These are phyloP conservation scores for Clavispora asparagi DNA, from an alignment of 805 yeast species.

Conservation along the genomic window DNA sequence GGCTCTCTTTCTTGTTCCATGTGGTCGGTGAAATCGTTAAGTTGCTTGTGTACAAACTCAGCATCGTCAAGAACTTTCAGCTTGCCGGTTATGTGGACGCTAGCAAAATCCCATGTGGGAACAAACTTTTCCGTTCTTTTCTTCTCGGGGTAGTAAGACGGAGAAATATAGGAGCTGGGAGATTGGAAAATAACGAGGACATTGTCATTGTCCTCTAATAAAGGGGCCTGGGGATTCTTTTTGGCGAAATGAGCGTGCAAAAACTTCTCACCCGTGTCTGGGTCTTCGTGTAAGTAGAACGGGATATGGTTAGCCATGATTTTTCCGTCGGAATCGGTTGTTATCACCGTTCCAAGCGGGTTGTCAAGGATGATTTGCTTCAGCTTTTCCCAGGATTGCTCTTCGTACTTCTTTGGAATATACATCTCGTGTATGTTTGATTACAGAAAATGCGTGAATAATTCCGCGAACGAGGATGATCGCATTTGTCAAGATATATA, in stretches of 20 bases:
- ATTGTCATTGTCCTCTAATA: slow-evolving; percentile 32
- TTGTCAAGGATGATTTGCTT: slow-evolving; percentile 37
- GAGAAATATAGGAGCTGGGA: slow-evolving; percentile 49
- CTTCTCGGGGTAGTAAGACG: slow-evolving; percentile 56
- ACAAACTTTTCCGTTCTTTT: slow-evolving; percentile 53
- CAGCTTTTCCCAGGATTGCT: slow-evolving; percentile 32
- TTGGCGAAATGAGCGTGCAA: slow-evolving; percentile 54
- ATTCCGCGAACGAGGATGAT: not conserved
- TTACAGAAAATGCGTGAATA: not conserved
- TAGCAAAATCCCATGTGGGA: slow-evolving; percentile 67
- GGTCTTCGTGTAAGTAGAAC: slow-evolving; percentile 36
- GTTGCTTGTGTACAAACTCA: slow-evolving; percentile 41
- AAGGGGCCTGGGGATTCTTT: slow-evolving; percentile 45
- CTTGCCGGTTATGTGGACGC: slow-evolving; percentile 52
- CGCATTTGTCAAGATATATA: not conserved
- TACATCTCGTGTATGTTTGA: slow-evolving; percentile 22
- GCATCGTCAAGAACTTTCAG: slow-evolving; percentile 41
- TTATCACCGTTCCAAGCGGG: slow-evolving; percentile 51
- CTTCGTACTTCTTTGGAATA: slow-evolving; percentile 29
- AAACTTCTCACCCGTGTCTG: slow-evolving; percentile 30
- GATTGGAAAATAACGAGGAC: slow-evolving; percentile 51
- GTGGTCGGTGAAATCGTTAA: slow-evolving; percentile 40
- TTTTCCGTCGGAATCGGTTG: slow-evolving; percentile 33
- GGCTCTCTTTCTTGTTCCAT: slow-evolving; percentile 39
- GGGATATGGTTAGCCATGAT: slow-evolving; percentile 55